phyloP scores from a whole-genome alignment of 495 filamentous ascomycete genomes.

The Penicillium turbatum region DNA sequence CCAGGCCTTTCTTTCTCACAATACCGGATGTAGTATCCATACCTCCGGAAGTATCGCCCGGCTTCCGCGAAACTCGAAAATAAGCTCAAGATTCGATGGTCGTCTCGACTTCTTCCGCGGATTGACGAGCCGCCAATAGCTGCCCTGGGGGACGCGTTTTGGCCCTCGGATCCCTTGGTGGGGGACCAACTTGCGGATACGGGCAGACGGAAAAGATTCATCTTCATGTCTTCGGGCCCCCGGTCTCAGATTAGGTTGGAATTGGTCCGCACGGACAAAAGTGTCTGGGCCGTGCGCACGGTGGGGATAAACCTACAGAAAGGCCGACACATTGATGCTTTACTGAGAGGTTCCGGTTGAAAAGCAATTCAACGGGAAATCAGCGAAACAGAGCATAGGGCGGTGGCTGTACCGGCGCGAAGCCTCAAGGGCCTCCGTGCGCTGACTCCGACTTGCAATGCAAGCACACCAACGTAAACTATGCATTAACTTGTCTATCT shows the following conservation, averaged over 20 bases:
- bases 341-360: not conserved
- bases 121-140: not conserved
- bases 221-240: slow-evolving; percentile 1
- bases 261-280: slow-evolving; percentile 8
- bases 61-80: slow-evolving; percentile 12
- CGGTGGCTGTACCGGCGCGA: not conserved
- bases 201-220: not conserved
- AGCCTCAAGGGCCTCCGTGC: not conserved
- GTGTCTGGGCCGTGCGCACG: not conserved
- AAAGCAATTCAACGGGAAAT: not conserved
- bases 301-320: slow-evolving; percentile 2
- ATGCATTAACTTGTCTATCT: not conserved
- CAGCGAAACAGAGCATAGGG: not conserved
- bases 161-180: not conserved
- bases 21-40: not conserved
- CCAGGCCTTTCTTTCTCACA: not conserved
- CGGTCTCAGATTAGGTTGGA: slow-evolving; percentile 14
- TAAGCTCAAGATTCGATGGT: slow-evolving; percentile 26
- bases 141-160: not conserved
- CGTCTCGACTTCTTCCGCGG: not conserved
- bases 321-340: not conserved
- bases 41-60: not conserved
- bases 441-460: not conserved
- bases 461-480: not conserved
- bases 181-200: not conserved